Evolutionary conservation across 2,329 filamentous ascomycete genomes (phyloP).

Genomic region (Xylariomycetidae sp.): DNA sequence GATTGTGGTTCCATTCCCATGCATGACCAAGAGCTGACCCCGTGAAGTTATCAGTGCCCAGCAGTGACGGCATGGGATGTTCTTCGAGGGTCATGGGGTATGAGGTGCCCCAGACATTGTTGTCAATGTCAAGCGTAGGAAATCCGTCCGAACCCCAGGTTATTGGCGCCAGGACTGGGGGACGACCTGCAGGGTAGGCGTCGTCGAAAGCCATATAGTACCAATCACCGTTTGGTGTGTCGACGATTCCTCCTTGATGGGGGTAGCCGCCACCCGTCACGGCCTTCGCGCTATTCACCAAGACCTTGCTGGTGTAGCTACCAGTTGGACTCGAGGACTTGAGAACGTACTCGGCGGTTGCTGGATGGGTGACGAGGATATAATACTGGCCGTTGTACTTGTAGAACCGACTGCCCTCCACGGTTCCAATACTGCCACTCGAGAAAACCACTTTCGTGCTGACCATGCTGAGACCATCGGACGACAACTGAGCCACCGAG

Average conservation of each 20-base stretch:
- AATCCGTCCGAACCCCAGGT: slow-evolving; percentile 47
- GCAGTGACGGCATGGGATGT: slow-evolving; percentile 20
- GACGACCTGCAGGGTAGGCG: slow-evolving; percentile 49
- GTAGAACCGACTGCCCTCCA: slow-evolving; percentile 41
- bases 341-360: slow-evolving; percentile 40
- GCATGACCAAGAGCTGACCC: slow-evolving; percentile 34
- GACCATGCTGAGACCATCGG: slow-evolving; percentile 36
- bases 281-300: slow-evolving; percentile 38
- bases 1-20: slow-evolving; percentile 61
- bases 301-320: slow-evolving; percentile 40
- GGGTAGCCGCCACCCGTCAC: slow-evolving; percentile 38
- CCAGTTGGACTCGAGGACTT: slow-evolving; percentile 45
- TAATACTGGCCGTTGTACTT: slow-evolving; percentile 51
- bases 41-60: slow-evolving; percentile 40
- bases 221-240: slow-evolving; percentile 47
- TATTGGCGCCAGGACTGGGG: slow-evolving; percentile 51
- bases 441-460: slow-evolving; percentile 27
- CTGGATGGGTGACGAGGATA: slow-evolving; percentile 43
- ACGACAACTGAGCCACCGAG: slow-evolving; percentile 43
- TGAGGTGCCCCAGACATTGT: slow-evolving; percentile 40
- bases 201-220: slow-evolving; percentile 54
- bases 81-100: slow-evolving; percentile 33
- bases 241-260: slow-evolving; percentile 51
- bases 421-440: slow-evolving; percentile 9
- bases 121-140: slow-evolving; percentile 35